phyloP scores from a whole-genome alignment of 2,329 filamentous ascomycete genomes.

The Nectriaceae sp. region DNA sequence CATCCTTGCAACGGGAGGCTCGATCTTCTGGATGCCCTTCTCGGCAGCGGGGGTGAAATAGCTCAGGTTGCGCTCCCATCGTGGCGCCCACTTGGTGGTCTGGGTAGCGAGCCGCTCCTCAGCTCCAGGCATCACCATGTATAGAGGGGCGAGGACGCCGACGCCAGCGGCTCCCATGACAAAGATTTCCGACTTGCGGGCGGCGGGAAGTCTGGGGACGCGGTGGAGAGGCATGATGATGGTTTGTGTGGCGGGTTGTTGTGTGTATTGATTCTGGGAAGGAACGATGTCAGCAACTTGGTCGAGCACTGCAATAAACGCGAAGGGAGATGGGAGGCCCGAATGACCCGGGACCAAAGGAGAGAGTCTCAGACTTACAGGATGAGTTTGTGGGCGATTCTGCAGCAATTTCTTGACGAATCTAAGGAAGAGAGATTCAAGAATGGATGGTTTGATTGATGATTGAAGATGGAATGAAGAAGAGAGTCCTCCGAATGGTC shows the following conservation, averaged over 20 bases:
- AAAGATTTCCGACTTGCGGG: conserved; percentile 50
- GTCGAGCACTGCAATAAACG: too few species aligned
- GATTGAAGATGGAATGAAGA: background rate
- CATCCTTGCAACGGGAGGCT: conserved; percentile 48
- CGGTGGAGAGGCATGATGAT: conserved; percentile 34
- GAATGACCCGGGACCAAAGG: background rate
- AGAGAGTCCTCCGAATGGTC: background rate
- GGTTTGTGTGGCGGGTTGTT: background rate
- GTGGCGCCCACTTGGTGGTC: conserved; percentile 59
- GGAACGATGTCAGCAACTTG: background rate
- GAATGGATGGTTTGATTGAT: background rate
- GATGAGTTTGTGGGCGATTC: background rate
- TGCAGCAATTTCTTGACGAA: background rate
- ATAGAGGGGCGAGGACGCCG: conserved; percentile 56
- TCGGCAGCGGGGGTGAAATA: conserved; percentile 53
- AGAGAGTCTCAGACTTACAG: background rate
- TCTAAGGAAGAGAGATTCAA: background rate
- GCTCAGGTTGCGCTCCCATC: conserved; percentile 60
- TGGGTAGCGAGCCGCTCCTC: conserved; percentile 55
- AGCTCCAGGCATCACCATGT: conserved; percentile 58
- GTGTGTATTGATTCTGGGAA: background rate
- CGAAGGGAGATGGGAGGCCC: too few species aligned
- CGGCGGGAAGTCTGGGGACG: conserved; percentile 50
- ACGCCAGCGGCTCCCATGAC: conserved; percentile 57
- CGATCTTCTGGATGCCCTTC: conserved; percentile 48